phyloP scores from a whole-genome alignment of 2,329 filamentous ascomycete species.

The Tolypocladium ophioglossoides region DNA sequence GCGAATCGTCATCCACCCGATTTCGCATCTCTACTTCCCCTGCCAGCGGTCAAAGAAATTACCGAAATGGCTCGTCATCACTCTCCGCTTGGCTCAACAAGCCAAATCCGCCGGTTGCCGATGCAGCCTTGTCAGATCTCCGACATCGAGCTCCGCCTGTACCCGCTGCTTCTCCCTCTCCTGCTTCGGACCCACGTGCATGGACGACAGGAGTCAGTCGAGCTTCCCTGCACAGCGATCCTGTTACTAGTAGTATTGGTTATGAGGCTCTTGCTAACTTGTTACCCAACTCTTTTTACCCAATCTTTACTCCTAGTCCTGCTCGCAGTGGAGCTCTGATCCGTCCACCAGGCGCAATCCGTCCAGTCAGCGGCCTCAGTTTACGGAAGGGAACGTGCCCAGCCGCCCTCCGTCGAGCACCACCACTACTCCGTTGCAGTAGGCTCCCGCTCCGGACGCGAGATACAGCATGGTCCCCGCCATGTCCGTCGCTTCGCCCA shows the following conservation, averaged over 20 bases:
- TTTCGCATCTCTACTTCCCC: neutral
- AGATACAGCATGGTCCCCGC: slow-evolving; percentile 55
- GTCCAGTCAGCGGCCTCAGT: slow-evolving; percentile 19
- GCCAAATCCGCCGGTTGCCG: slow-evolving; percentile 1
- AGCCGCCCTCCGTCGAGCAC: slow-evolving; percentile 54
- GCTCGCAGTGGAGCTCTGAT: neutral
- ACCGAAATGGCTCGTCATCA: neutral
- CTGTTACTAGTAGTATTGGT: neutral
- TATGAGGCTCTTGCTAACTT: neutral
- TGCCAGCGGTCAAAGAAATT: neutral
- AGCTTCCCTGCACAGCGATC: neutral
- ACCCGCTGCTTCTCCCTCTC: neutral
- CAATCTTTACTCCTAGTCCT: neutral
- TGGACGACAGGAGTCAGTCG: neutral
- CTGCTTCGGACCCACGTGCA: neutral
- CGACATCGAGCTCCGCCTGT: neutral
- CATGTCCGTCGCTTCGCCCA: slow-evolving; percentile 50
- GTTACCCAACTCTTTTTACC: neutral
- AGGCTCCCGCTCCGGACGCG: slow-evolving; percentile 52
- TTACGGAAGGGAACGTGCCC: slow-evolving; percentile 42
- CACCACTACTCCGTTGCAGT: slow-evolving; percentile 53
- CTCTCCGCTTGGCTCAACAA: neutral
- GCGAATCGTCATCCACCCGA: neutral
- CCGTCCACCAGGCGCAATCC: neutral
- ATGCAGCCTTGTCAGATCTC: slow-evolving; percentile 1